Base-by-base conservation (phyloP, 352 stramenopile species). In the Phytophthora multivora region DNA sequence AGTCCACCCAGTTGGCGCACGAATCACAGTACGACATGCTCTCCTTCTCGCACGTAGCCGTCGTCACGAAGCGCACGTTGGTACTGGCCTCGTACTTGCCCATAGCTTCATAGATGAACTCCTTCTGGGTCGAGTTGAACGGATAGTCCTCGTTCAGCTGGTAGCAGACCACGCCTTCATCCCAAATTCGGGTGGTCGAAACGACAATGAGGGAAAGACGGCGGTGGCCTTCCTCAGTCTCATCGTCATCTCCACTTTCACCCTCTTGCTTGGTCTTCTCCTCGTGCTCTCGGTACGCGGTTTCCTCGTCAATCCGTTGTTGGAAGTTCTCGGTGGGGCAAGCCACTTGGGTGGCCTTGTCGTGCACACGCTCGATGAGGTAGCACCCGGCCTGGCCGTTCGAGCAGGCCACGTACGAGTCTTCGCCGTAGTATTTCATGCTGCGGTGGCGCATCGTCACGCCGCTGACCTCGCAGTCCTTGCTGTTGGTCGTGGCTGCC, bases 321-420 rank as follows among this genome's bases (percentile, higher is more conserved):
- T 83, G 71, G 3, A 85, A 66, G 19, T 80, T 60, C 12, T 66
- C 26, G 10, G 40, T 57, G 2, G 83, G 83, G 26, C 83, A 92
- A 50, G 83, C 71, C 40, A 92, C 79, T 40, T 89, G 73, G 15
- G 75, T 75, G 31, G 80, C 83, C 42, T 82, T 65, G 42, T 80
- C 71, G 66, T 92, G 83, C 47, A 77, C 69, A 11, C 69, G 73
- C 47, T 89, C 77, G 30, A 84, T 73, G 16, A 90, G 59, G 77
- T 88, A 88, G 75, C 83, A 92, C 9, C 75, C 75, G 1, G 75
- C 79, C 46, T 72, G 56, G 42, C 80, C 77, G 42, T 81, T 69
- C 48, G 80, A 87, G 68, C 83, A 92, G 19, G 83, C 79, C 23
- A 90, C 77, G 66, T 92, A 92, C 69, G 79, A 62, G 67, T 90